These are phyloP conservation scores for Fusarium paranaense DNA, from an alignment of 2,329 filamentous ascomycete species.

Conservation along the genomic window DNA sequence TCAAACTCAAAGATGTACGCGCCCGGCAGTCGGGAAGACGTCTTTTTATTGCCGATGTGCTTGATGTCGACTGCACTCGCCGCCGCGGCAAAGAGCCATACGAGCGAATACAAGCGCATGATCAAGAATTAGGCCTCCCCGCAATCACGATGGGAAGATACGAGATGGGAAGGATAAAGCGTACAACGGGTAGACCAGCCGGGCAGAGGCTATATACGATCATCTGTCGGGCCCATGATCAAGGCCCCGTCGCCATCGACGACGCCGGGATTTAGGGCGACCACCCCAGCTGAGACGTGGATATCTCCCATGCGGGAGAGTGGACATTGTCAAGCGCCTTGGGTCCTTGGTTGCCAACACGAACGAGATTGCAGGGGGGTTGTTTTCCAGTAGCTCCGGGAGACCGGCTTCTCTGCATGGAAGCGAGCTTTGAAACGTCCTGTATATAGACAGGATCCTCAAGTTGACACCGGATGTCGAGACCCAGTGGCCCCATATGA, in stretches of 20 bases:
- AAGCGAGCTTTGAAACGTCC: not conserved
- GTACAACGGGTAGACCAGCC: not conserved
- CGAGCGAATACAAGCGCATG: conserved; percentile 48
- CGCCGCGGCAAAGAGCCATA: conserved; percentile 52
- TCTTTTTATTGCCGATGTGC: conserved; percentile 36
- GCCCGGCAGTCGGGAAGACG: conserved; percentile 52
- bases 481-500: not conserved
- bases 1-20: conserved; percentile 67
- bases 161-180: not conserved
- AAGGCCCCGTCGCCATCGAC: conserved; percentile 2
- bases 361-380: conserved; percentile 7
- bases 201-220: conserved; percentile 25
- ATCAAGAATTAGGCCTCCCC: conserved; percentile 4
- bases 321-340: conserved; percentile 3
- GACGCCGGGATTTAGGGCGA: not conserved
- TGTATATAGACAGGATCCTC: not conserved
- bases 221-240: conserved; percentile 3
- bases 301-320: conserved; percentile 20
- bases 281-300: conserved; percentile 14
- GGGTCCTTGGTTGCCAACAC: not conserved
- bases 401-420: not conserved
- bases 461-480: not conserved
- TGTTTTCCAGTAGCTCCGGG: not conserved
- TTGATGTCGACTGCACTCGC: conserved; percentile 45
- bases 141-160: conserved; percentile 22